These are phyloP conservation scores for Carex arenaria DNA, from an alignment of 202 grass and related monocot species.

Conservation along the genomic window DNA sequence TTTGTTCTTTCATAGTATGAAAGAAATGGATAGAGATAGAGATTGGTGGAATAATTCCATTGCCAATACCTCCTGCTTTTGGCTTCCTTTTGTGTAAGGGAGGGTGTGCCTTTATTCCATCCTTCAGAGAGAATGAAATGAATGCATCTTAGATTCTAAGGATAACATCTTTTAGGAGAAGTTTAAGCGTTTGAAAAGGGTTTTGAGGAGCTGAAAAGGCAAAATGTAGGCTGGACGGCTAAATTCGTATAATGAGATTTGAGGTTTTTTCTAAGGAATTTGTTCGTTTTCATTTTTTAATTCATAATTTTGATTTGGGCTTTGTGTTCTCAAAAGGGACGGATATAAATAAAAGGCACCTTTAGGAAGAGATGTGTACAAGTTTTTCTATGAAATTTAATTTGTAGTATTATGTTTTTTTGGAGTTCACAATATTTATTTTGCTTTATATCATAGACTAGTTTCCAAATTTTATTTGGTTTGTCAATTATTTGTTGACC, in stretches of 20 bases:
- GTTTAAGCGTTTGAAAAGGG: slow-evolving; percentile 18
- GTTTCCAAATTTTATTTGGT: neutral
- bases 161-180: slow-evolving; percentile 17
- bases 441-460: no score
- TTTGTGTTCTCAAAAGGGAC: no score
- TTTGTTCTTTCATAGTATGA: slow-evolving; percentile 3
- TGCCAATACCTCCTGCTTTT: slow-evolving; percentile 30
- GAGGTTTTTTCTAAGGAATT: neutral
- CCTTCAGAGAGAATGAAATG: slow-evolving; percentile 49
- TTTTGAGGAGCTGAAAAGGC: neutral
- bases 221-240: neutral
- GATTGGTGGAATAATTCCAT: slow-evolving; percentile 40
- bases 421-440: no score
- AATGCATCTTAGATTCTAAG: slow-evolving; percentile 18
- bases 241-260: neutral
- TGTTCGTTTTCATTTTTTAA: neutral
- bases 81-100: slow-evolving; percentile 31
- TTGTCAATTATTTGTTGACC: neutral
- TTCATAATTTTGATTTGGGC: neutral
- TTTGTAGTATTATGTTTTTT: no score
- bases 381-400: no score
- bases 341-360: no score
- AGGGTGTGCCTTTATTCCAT: slow-evolving; percentile 57
- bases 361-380: no score
- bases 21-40: neutral